Percentiles rank a stretch among this genome's conserved stretches.
Conservation (phyloP, 306 rosid species). For the Canavalia ensiformis region DNA sequence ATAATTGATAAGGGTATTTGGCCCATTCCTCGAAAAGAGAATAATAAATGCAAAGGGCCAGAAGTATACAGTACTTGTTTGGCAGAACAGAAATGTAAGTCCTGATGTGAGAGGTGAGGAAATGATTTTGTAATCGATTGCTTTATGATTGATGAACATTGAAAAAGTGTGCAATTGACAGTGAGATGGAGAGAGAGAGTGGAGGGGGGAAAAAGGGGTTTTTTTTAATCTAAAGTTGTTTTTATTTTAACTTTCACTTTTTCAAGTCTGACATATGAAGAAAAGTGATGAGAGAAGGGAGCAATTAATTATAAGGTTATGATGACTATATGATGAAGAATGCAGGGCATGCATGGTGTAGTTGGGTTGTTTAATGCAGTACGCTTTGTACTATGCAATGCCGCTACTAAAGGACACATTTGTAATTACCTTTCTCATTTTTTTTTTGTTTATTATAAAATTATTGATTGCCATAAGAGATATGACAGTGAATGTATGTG, state of each 20-base stretch:
- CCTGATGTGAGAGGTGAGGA: conserved; percentile 74
- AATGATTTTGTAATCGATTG: conserved; percentile 98
- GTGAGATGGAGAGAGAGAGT: conserved; percentile 34
- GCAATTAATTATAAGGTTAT: conserved; percentile 58
- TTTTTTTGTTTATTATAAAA: neutral
- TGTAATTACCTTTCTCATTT: neutral
- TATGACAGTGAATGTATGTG: neutral
- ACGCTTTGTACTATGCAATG: conserved; percentile 41
- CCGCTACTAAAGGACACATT: conserved; percentile 36
- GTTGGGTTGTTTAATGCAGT: conserved; percentile 46
- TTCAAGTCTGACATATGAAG: conserved; percentile 53
- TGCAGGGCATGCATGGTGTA: conserved; percentile 56
- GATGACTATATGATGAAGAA: conserved; percentile 56
- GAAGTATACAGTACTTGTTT: conserved; percentile 63
- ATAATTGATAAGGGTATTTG: conserved; percentile 39
- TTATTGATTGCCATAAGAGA: neutral
- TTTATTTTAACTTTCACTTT: conserved; percentile 44
- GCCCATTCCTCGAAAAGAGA: conserved; percentile 62
- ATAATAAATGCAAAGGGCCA: conserved; percentile 68
- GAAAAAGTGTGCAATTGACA: conserved; percentile 53
- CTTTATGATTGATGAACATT: conserved; percentile 82
- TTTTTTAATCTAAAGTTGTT: conserved; percentile 9
- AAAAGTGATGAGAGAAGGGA: conserved; percentile 51
- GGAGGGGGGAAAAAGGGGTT: neutral
- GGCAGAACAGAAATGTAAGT: conserved; percentile 67